Conservation (phyloP, 257 asterid genomes). For the Nemophila menziesii region DNA sequence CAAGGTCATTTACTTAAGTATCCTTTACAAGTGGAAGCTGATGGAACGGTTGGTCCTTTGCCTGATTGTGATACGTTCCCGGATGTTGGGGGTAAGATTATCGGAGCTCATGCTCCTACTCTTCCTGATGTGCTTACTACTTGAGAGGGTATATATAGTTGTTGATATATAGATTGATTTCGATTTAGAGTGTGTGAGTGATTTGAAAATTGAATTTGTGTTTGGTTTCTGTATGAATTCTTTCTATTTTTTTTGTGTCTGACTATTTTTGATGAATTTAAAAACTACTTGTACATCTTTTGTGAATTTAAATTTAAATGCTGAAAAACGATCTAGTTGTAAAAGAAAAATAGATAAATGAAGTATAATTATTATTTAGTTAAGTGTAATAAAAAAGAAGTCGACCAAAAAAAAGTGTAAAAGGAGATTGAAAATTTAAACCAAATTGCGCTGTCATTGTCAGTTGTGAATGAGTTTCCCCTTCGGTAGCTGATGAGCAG, state of each 20-base stretch:
- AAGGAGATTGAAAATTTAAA: too few relatives aligned
- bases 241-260: too few relatives aligned
- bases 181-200: not conserved
- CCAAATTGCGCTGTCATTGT: too few relatives aligned
- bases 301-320: not conserved
- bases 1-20: conserved; percentile 86
- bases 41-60: conserved; percentile 54
- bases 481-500: too few relatives aligned
- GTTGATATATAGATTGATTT: not conserved
- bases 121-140: conserved; percentile 74
- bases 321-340: too few relatives aligned
- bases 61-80: conserved; percentile 63
- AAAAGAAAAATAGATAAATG: too few relatives aligned
- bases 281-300: not conserved
- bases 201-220: not conserved
- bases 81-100: conserved; percentile 69
- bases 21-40: conserved; percentile 51
- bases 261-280: too few relatives aligned
- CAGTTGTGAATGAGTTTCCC: too few relatives aligned
- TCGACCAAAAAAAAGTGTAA: too few relatives aligned
- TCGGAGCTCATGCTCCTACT: conserved; percentile 51
- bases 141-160: conserved; percentile 11
- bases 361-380: too few relatives aligned
- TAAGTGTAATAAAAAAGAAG: too few relatives aligned
- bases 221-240: not conserved